Percentiles rank a stretch among this genome's conserved stretches.
Evolutionary conservation across 352 stramenopile genomes (phyloP).

Genomic region (Pythium vanterpoolii): DNA sequence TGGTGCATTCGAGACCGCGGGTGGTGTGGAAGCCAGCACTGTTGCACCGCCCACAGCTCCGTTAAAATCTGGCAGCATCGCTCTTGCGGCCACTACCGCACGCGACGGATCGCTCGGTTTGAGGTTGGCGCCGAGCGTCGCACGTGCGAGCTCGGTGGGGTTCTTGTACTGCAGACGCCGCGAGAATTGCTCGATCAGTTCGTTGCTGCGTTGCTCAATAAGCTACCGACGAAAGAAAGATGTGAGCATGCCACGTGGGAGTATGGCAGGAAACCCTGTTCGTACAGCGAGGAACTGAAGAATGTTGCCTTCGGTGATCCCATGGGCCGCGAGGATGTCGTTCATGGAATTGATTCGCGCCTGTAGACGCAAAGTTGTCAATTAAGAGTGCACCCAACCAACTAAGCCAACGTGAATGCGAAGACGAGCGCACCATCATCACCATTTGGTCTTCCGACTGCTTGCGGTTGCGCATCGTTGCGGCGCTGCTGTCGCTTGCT

Average conservation of each 20-base stretch:
- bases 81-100: constrained; percentile 41
- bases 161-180: constrained; percentile 67
- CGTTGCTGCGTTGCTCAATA: constrained; percentile 78
- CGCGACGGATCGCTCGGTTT: constrained; percentile 63
- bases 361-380: constrained; percentile 21
- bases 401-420: neutral
- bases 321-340: constrained; percentile 69
- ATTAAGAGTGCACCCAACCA: neutral
- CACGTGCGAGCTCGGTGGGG: constrained; percentile 43
- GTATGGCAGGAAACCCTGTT: neutral
- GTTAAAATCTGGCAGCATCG: constrained; percentile 38
- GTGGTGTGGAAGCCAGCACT: neutral
- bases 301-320: constrained; percentile 79
- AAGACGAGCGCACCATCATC: constrained; percentile 43
- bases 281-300: constrained; percentile 73
- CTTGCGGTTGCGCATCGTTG: constrained; percentile 48
- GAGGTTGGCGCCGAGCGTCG: constrained; percentile 59
- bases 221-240: constrained; percentile 33
- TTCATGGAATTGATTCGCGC: constrained; percentile 86
- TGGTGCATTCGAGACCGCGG: no score
- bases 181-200: constrained; percentile 78
- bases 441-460: constrained; percentile 73
- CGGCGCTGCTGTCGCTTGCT: constrained; percentile 26
- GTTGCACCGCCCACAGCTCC: neutral
- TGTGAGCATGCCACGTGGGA: neutral